Evolutionary conservation across 768 basidiomycete genomes (phyloP).

Genomic region (Suillus occidentalis): DNA sequence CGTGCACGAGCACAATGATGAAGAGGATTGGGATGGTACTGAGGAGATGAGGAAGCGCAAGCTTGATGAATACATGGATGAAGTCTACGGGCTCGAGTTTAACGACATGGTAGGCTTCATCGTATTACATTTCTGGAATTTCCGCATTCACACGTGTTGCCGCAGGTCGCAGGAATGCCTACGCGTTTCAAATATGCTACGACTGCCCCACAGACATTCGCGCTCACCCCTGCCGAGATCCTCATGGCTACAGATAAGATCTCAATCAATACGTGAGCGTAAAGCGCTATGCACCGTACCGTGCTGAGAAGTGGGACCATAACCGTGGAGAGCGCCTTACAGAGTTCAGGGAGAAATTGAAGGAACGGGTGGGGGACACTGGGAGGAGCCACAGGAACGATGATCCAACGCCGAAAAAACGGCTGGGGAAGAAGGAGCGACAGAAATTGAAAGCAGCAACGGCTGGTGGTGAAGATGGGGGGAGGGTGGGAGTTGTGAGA

Average conservation of each 20-base stretch:
- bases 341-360: conserved; percentile 69
- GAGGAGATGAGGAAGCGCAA: conserved; percentile 86
- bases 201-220: conserved; percentile 59
- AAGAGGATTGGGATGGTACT: conserved; percentile 83
- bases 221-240: conserved; percentile 81
- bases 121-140: background rate
- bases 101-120: conserved; percentile 80
- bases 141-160: background rate
- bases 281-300: conserved; percentile 91
- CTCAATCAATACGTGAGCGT: conserved; percentile 89
- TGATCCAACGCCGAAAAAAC: conserved; percentile 48
- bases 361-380: conserved; percentile 35
- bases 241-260: conserved; percentile 91
- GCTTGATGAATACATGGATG: conserved; percentile 87
- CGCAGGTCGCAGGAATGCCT: conserved; percentile 62
- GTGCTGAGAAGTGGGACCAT: conserved; percentile 66
- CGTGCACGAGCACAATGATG: conserved; percentile 47
- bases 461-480: background rate
- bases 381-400: conserved; percentile 16
- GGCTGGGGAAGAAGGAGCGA: conserved; percentile 72
- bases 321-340: conserved; percentile 62
- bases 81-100: conserved; percentile 88
- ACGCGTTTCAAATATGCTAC: conserved; percentile 93
- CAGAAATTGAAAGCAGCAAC: conserved; percentile 41
- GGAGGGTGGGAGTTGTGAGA: background rate